These are phyloP conservation scores for Truncatella angustata DNA, from an alignment of 2,329 filamentous ascomycete species.

Conservation along the genomic window DNA sequence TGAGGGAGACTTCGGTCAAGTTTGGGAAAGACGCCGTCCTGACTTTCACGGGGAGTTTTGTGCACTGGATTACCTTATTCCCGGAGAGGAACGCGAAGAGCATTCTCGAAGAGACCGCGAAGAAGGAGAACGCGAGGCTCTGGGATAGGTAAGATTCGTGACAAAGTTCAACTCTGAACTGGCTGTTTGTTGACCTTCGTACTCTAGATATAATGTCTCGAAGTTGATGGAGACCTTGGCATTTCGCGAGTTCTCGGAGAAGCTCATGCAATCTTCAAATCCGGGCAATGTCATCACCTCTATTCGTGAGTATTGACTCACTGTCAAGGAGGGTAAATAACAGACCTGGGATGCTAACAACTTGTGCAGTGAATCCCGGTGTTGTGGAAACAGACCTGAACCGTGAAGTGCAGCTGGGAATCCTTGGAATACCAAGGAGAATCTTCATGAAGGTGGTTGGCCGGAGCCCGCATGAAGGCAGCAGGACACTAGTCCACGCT, in stretches of 20 bases:
- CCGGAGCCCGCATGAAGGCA: conserved; percentile 13
- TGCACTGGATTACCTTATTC: conserved; percentile 15
- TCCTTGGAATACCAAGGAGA: background rate
- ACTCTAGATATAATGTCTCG: conserved; percentile 13
- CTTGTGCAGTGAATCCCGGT: conserved; percentile 12
- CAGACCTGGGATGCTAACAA: background rate
- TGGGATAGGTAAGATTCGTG: conserved; percentile 1
- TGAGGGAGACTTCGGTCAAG: conserved; percentile 20
- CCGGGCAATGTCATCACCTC: conserved; percentile 12
- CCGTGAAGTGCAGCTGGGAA: conserved; percentile 8
- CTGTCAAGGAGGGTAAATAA: background rate
- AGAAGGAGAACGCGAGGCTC: conserved; percentile 8
- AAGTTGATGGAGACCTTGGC: conserved; percentile 16
- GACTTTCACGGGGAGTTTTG: conserved; percentile 16
- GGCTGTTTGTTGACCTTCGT: background rate
- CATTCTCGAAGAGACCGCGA: conserved; percentile 13
- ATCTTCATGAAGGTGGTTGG: conserved; percentile 11
- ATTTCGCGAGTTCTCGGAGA: conserved; percentile 10
- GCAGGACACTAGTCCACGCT: conserved; percentile 14
- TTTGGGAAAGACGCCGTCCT: conserved; percentile 11
- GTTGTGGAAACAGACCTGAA: conserved; percentile 12
- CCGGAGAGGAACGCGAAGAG: conserved; percentile 10
- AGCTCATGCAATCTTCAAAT: conserved; percentile 9
- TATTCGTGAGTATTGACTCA: background rate
- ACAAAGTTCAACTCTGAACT: background rate